Evolutionary conservation across 2,329 filamentous ascomycete species (phyloP), one percentile per base, ranked within the genome.

Genomic region (Dothiorella sarmentorum): DNA sequence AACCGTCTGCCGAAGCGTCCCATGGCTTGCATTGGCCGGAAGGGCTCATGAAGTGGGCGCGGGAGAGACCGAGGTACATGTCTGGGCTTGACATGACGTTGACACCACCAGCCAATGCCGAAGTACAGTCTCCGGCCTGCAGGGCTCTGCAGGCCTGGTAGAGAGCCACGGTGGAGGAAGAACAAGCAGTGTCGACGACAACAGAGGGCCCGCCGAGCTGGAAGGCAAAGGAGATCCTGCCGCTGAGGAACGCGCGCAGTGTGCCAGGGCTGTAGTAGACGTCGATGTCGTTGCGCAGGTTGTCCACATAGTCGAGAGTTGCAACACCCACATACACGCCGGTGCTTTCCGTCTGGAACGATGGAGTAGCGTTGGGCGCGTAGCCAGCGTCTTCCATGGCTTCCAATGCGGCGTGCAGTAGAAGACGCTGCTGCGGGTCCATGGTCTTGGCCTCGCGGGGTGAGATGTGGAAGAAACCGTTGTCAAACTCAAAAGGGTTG

Each of bases 1-100:
- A 83, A 9, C 80, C 80, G 64, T 81, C 77, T 0, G 79, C 80
- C 1, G 17, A 18, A 3, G 55, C 55, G 10, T 58, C 55, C 37
- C 37, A 58, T 3, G 66, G 61, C 49, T 80, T 80, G 61, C 81
- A 83, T 10, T 75, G 68, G 0, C 79, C 77, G 1, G 73, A 77
- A 0, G 70, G 69, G 15, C 73, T 78, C 0, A 81, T 64, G 56
- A 80, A 79, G 3, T 67, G 66, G 0, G 70, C 78, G 0, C 65
- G 67, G 2, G 66, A 69, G 7, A 77, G 66, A 27, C 73, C 69
- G 38, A 71, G 62, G 38, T 66, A 52, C 47, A 52, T 52, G 17
- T 52, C 47, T 2, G 47, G 47, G 11, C 47, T 66, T 66, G 4
- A 76, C 65, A 5, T 72, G 56, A 57, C 71, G 71, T 3, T 67